Base-by-base conservation (phyloP, 1,139 yeast species). In the Ogataea hybrid region DNA sequence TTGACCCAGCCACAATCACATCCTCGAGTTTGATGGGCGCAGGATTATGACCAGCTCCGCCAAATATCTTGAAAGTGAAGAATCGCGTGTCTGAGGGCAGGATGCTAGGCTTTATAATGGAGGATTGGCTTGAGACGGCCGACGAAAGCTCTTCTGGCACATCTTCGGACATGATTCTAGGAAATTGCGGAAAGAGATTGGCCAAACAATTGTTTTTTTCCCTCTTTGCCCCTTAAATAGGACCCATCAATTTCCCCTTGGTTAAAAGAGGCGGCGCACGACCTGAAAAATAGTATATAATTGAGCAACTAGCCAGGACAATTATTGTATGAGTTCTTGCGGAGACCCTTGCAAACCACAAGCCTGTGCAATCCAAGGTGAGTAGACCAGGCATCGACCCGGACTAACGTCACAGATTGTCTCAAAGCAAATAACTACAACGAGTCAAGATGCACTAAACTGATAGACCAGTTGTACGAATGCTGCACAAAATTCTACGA, bases 361-460 rank as follows among this genome's bases (percentile, higher is more conserved):
- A 50, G 89, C 89, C 6, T 82, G 89, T 64, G 78, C 77, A 6
- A 82, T 82, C 21, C 88, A 82, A 58, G 72, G 81, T 64, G 53
- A 15, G 71, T 59, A 7, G 10, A 8, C n/a, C n/a, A 17, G 5
- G 15, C 10, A 6, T 12, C 9, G 28, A 10, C 7, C 8, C n/a
- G 14, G n/a, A 12, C 12, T 15, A 22, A 17, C 14, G 8, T 6
- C 14, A 17, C 30, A 67, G 72, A 67, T 42, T 83, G 90, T 54
- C 61, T 83, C 23, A 67, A 69, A 42, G 55, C 61, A 12, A 71
- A 70, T 50, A 73, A 75, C 25, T 82, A 76, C 59, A 70, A 81
- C 56, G 90, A 83, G 59, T 59, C 83, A 8, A 77, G 72, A 53
- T 83, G 90, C 57, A 70, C 83, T 7, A 67, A 68, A 44, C 61